Evolutionary conservation across 345 rosid species (phyloP), one percentile per base, ranked within the genome.

Genomic region (Pistacia integerrima): DNA sequence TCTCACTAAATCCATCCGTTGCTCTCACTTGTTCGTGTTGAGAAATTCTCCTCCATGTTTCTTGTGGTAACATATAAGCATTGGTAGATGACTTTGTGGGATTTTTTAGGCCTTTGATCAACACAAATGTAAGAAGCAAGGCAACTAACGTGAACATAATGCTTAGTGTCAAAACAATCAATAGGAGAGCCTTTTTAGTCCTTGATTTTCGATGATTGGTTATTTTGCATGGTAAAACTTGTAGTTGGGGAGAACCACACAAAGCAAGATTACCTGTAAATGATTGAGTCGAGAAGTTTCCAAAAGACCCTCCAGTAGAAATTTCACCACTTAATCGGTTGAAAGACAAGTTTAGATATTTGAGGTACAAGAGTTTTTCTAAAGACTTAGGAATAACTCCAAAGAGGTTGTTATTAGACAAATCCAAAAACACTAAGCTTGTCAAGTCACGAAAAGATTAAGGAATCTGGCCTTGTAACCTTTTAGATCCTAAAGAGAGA

Each of bases 311-410:
- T 74, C n/a, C 25, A 1, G 3, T 56, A 8, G 68, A 78, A 69
- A 79, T 58, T 70, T 79, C 69, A 51, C 81, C 81, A 44, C 57
- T 33, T 4, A 75, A 25, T 13, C 25, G 16, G 3, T 79, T 74
- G 72, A 75, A 75, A 49, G 72, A 75, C 13, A 48, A 9, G 12
- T 79, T 74, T 3, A 70, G 8, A 56, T 28, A 14, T 3, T 54
- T 56, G 22, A 79, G 58, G 16, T 28, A 44, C 17, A 2, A n/a
- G 4, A 79, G 72, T 2, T 14, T n/a, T 38, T 79, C 75, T 11
- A 79, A 25, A 6, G 81, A 78, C 18, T 52, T 68, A 44, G 77
- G 77, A 25, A 78, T 68, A 3, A 0, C 18, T 51, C 74, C 76
- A 11, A 73, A 75, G 18, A 78, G 54, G 36, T 59, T 36, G 28